Evolutionary conservation across 2,329 filamentous ascomycete species (phyloP).

Genomic region (Sporothrix dimorphospora): DNA sequence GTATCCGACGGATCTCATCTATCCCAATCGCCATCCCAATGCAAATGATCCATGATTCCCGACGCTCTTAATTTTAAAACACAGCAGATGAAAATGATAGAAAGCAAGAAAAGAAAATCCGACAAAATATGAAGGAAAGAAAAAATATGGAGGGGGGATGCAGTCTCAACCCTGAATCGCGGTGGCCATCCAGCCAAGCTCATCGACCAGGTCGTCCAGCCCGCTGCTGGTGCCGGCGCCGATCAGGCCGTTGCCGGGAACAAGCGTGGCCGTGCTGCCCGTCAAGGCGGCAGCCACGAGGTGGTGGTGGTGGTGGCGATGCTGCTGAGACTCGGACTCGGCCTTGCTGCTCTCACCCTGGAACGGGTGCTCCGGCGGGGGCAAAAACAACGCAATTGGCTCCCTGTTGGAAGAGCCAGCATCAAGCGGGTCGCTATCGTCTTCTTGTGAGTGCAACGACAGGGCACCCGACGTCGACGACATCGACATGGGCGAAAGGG

Average conservation of each 20-base stretch:
- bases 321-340: neutral
- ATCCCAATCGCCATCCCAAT: constrained; percentile 20
- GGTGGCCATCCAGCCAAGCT: constrained; percentile 57
- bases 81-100: neutral
- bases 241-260: constrained; percentile 37
- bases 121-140: neutral
- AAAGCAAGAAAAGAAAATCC: neutral
- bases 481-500: constrained; percentile 24
- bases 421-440: constrained; percentile 16
- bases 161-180: constrained; percentile 44
- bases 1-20: constrained; percentile 3
- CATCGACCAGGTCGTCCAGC: constrained; percentile 43
- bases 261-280: constrained; percentile 39
- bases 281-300: constrained; percentile 33
- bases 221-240: constrained; percentile 37
- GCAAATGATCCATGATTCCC: neutral
- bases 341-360: constrained; percentile 6
- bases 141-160: neutral
- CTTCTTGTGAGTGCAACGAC: constrained; percentile 17
- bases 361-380: constrained; percentile 1
- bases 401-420: neutral
- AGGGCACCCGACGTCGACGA: constrained; percentile 1
- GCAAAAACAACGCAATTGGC: constrained; percentile 18
- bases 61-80: neutral
- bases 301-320: constrained; percentile 37